Conservation (phyloP, 2,329 filamentous ascomycete genomes). For the Cladophialophora exuberans region DNA sequence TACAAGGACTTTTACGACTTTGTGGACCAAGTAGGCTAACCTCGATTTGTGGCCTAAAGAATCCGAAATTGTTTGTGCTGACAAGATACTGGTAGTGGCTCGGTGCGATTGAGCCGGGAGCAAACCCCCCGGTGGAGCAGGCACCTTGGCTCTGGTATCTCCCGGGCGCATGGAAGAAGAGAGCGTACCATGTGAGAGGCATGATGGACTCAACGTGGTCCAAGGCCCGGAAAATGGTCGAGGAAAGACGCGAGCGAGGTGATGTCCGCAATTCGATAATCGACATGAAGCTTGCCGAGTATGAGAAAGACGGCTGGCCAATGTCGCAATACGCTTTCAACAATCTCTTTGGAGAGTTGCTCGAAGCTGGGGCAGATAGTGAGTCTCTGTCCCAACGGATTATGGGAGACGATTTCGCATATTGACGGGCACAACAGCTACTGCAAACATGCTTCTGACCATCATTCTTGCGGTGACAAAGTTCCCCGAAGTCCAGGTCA, state of each 20-base stretch:
- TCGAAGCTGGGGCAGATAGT: conserved; percentile 35
- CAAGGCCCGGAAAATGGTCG: conserved; percentile 7
- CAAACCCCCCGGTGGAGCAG: conserved; percentile 21
- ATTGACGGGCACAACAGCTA: conserved; percentile 17
- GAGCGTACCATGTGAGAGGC: conserved; percentile 7
- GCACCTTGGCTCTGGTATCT: conserved; percentile 20
- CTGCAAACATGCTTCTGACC: conserved; percentile 9
- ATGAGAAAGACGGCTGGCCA: conserved; percentile 10
- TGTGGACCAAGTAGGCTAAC: conserved; percentile 14
- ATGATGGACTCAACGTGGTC: conserved; percentile 20
- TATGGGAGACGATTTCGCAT: no score
- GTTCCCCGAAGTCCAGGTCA: conserved; percentile 54
- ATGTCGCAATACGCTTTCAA: conserved; percentile 12
- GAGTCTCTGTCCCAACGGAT: conserved; percentile 28
- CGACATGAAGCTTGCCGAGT: conserved; percentile 13
- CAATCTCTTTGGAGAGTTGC: conserved; percentile 14
- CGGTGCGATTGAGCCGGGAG: conserved; percentile 20
- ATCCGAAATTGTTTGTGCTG: no score
- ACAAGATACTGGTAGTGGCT: conserved; percentile 16
- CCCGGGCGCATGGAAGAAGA: conserved; percentile 20
- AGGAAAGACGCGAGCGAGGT: conserved; percentile 5
- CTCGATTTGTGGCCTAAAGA: no score
- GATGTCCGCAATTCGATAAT: conserved; percentile 13
- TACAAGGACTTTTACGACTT: conserved; percentile 26
- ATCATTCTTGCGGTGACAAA: conserved; percentile 47